A percentile compares a stretch with the other conserved stretches of the same genome.
Evolutionary conservation across 345 rosid species (phyloP).

Genomic region (Eucalyptus guilfoylei): DNA sequence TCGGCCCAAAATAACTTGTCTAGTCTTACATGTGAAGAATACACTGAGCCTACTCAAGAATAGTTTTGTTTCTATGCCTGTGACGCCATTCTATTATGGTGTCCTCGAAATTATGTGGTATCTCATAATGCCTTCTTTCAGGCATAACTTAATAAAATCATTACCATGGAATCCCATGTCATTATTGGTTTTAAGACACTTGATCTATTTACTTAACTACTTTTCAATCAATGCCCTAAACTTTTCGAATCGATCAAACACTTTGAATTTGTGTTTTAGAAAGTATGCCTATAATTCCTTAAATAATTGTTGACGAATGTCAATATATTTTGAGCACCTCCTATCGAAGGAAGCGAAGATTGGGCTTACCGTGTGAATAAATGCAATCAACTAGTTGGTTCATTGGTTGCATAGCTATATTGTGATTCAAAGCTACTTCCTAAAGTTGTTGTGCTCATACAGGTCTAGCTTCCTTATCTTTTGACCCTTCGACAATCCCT

Average conservation of each 20-base stretch:
- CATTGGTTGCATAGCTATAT: neutral
- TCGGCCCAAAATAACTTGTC: neutral
- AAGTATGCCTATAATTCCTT: neutral
- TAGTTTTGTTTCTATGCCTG: no score
- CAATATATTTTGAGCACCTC: neutral
- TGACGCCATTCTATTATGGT: neutral
- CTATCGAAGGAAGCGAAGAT: neutral
- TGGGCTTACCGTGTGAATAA: neutral
- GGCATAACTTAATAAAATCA: neutral
- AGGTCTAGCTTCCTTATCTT: neutral
- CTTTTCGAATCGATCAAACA: no score
- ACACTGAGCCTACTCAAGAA: neutral
- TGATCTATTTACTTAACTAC: neutral
- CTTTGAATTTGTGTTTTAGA: no score
- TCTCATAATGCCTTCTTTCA: neutral
- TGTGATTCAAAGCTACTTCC: neutral
- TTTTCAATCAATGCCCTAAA: no score
- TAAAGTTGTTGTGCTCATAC: neutral
- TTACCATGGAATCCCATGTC: neutral
- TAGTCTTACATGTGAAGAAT: no score
- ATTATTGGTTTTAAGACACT: no score
- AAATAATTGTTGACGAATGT: accelerated
- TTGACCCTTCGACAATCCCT: neutral
- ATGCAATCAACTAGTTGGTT: neutral
- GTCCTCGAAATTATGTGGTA: neutral